Evolutionary conservation across 176 grass and related monocot species (phyloP).

Genomic region (Hsuehochloa calcarea): DNA sequence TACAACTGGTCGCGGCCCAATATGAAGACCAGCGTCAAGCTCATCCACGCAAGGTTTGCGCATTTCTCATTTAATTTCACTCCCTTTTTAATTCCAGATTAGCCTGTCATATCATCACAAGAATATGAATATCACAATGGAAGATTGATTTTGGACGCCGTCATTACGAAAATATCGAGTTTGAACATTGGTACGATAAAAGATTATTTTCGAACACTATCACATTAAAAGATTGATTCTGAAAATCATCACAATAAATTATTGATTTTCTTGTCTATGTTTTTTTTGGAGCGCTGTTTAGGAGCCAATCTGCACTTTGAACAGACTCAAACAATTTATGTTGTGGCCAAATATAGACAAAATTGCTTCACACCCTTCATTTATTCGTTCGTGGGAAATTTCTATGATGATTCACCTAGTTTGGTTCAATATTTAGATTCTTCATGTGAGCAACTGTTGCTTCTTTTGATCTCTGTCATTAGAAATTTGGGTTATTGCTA

Average conservation of each 20-base stretch:
- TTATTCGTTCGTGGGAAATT: background rate
- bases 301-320: background rate
- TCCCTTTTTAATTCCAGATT: background rate
- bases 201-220: background rate
- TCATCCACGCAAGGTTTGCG: constrained; percentile 93
- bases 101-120: background rate
- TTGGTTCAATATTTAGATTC: background rate
- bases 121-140: background rate
- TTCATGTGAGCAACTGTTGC: background rate
- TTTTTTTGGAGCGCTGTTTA: background rate
- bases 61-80: constrained; percentile 6
- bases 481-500: background rate
- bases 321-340: background rate
- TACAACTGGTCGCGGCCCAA: constrained; percentile 95
- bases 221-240: background rate
- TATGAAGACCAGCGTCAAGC: constrained; percentile 98
- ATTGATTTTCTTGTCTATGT: background rate
- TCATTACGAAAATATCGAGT: background rate
- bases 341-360: background rate
- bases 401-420: background rate
- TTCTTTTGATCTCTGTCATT: background rate
- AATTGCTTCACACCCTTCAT: background rate
- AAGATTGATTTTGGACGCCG: background rate
- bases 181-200: background rate
- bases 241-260: background rate